Base-by-base conservation (phyloP, 805 yeast genomes). In the Candida silvatica region DNA sequence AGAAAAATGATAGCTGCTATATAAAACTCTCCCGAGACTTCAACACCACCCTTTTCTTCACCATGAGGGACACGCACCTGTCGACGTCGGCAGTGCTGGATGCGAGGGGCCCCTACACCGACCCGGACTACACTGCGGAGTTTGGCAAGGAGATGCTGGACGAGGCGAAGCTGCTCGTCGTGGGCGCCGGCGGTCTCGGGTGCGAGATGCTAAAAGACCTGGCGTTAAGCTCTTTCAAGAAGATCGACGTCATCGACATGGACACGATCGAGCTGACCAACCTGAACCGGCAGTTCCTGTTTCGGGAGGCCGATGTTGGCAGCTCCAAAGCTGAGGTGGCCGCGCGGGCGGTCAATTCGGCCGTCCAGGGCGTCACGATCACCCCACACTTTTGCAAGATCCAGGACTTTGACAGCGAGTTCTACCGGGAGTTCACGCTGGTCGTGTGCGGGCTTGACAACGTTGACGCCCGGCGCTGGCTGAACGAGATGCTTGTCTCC, bases 401-500 rank as follows among this genome's bases (percentile, higher is more conserved):
- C 40, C 81, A 78, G 43, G 78, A 77, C 40, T 71, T 78, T 46
- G 68, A 71, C 25, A 62, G 61, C 14, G 71, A 65, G 0, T 92
- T 76, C 48, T 84, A 85, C 54, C 53, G 60, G 43, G 73, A 71
- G 43, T 90, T 88, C 52, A 67, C 74, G 6, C 64, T 85, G 28
- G 74, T 92, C 0, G 67, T 90, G 2, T 84, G 96, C 40, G 97
- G 97, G 0, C 63, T 90, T 32, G 98, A 90, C 54, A 76, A 83
- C 34, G 79, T 92, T 5, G 90, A 80, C 48, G 96, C 97, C 0
- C 65, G 98, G 25, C 61, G 97, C 32, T 88, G 94, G 90, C 80
- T 90, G 42, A 90, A 90, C 56, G 64, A 71, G 11, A 69, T 74
- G 11, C 56, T 90, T 19, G 74, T 83, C 2, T 65, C 74, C 7